These are phyloP conservation scores for Cenchrus americanus DNA, from an alignment of 176 grass and related monocot species.

Conservation along the genomic window DNA sequence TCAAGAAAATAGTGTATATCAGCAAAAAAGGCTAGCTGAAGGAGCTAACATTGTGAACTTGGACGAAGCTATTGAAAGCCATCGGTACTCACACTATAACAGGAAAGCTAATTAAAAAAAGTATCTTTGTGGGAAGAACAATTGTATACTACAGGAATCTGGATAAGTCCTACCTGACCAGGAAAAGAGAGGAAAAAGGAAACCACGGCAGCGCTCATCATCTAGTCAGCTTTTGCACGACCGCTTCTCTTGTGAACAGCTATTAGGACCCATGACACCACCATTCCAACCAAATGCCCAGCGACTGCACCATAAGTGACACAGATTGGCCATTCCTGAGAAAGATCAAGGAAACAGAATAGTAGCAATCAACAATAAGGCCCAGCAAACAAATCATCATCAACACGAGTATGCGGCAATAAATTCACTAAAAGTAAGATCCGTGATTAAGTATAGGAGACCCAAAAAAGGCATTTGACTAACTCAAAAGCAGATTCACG, in stretches of 20 bases:
- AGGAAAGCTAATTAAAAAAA: slow-evolving; percentile 23
- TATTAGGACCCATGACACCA: slow-evolving; percentile 50
- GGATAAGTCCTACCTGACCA: background rate
- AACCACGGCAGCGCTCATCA: background rate
- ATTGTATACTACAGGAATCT: background rate
- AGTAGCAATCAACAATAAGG: background rate
- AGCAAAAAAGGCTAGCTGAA: background rate
- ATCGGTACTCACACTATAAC: background rate
- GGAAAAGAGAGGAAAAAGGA: background rate
- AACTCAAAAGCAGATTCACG: background rate
- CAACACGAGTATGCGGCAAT: background rate
- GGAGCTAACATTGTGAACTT: background rate
- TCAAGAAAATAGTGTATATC: slow-evolving; percentile 4
- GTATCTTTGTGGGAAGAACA: background rate
- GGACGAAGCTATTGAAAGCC: slow-evolving; percentile 17
- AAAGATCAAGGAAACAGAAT: background rate
- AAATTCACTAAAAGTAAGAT: slow-evolving; percentile 12
- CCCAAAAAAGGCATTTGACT: background rate
- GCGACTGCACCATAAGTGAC: slow-evolving; percentile 74
- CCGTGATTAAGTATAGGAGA: background rate
- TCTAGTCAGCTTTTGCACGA: slow-evolving; percentile 72
- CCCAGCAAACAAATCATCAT: background rate
- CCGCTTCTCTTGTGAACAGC: slow-evolving; percentile 43
- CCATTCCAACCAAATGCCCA: slow-evolving; percentile 71
- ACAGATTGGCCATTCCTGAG: slow-evolving; percentile 90